These are phyloP conservation scores for Niveomyces coronatus DNA, from an alignment of 2,329 filamentous ascomycete species.

Conservation along the genomic window DNA sequence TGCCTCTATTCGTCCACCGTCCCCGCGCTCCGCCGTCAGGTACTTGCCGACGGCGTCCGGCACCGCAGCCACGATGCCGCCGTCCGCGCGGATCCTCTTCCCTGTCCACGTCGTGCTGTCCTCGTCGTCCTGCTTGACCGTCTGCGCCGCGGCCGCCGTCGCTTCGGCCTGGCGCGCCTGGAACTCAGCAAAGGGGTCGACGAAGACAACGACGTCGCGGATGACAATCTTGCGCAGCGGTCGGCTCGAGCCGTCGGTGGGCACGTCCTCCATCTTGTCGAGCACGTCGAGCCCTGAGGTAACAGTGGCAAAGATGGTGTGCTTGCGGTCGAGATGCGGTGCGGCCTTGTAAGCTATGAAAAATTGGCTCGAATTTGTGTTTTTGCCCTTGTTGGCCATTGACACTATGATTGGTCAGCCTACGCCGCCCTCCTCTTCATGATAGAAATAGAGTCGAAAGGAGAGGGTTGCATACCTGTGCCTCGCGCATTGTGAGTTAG, in stretches of 20 bases:
- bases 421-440: neutral
- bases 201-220: conserved; percentile 71
- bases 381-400: conserved; percentile 99
- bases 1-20: conserved; percentile 49
- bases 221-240: conserved; percentile 74
- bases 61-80: conserved; percentile 38
- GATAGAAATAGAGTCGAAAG: neutral
- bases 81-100: conserved; percentile 68
- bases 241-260: conserved; percentile 63
- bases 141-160: conserved; percentile 50
- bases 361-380: conserved; percentile 91
- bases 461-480: conserved; percentile 34
- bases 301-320: conserved; percentile 89
- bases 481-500: conserved; percentile 74
- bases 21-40: conserved; percentile 56
- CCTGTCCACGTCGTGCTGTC: conserved; percentile 94
- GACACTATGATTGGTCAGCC: conserved; percentile 29
- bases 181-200: conserved; percentile 95
- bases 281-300: conserved; percentile 67
- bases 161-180: conserved; percentile 67
- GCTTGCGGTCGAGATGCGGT: conserved; percentile 84
- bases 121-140: conserved; percentile 50
- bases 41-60: conserved; percentile 65
- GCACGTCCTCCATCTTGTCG: conserved; percentile 63
- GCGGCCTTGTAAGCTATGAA: conserved; percentile 85